Evolutionary conservation across 176 grass and related monocot genomes (phyloP).

Genomic region (Carex myosuroides): DNA sequence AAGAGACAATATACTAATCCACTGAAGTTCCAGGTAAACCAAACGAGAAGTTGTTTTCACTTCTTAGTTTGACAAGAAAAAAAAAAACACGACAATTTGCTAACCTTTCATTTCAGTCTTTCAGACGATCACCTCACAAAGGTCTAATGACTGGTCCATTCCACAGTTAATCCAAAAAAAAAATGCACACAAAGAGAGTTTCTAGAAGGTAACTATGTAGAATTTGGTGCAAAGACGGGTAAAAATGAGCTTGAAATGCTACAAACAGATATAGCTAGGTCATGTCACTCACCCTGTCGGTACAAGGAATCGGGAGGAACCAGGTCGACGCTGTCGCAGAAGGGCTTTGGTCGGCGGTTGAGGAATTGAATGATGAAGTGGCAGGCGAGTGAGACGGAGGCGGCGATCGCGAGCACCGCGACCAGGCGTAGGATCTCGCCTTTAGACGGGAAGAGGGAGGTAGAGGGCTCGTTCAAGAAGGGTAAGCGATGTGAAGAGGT

Average conservation of each 20-base stretch:
- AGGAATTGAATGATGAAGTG: constrained; percentile 34
- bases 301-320: constrained; percentile 19
- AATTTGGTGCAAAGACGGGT: not conserved
- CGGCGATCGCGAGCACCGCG: constrained; percentile 62
- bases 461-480: constrained; percentile 41
- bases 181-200: not conserved
- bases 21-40: not conserved
- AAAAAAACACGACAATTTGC: too few species aligned
- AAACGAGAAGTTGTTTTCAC: not conserved
- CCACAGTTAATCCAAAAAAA: not conserved
- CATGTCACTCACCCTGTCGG: constrained; percentile 10
- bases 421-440: constrained; percentile 50
- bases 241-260: not conserved
- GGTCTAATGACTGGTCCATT: not conserved
- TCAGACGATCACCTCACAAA: not conserved
- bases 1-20: not conserved
- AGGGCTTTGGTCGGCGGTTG: constrained; percentile 45
- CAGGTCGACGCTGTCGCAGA: constrained; percentile 51
- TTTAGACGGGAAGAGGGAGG: constrained; percentile 50
- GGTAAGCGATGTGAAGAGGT: not conserved
- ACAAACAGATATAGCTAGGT: not conserved
- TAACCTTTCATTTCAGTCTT: not conserved
- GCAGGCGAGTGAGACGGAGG: constrained; percentile 43
- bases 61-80: not conserved
- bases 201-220: not conserved